These are phyloP conservation scores for Mucor irregularis DNA, from an alignment of 371 early-diverging fungal genomes.

Conservation along the genomic window DNA sequence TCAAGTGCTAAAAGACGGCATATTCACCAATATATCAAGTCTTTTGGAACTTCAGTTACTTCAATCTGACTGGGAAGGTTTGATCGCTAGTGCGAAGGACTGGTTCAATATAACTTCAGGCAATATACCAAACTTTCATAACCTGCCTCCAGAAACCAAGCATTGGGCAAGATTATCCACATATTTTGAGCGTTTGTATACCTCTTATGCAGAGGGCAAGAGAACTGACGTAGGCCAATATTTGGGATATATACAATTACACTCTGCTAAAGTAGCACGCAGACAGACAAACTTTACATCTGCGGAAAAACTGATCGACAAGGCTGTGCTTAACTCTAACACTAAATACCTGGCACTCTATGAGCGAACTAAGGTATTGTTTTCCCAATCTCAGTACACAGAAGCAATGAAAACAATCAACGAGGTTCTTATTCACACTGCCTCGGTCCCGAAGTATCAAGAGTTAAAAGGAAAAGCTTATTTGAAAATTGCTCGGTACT, in stretches of 20 bases:
- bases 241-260: conserved; percentile 12
- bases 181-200: conserved; percentile 11
- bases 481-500: conserved; percentile 25
- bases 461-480: conserved; percentile 30
- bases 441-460: conserved; percentile 3
- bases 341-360: conserved; percentile 24
- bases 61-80: conserved; percentile 10
- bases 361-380: conserved; percentile 27
- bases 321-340: conserved; percentile 4
- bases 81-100: conserved; percentile 17
- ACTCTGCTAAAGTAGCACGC: conserved; percentile 34
- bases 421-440: conserved; percentile 10
- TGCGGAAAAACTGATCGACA: conserved; percentile 21
- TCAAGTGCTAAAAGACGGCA: conserved; percentile 19
- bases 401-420: conserved; percentile 26
- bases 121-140: conserved; percentile 1
- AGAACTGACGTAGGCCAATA: not conserved
- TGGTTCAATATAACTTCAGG: conserved; percentile 10
- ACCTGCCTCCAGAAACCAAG: conserved; percentile 24
- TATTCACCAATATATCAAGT: conserved; percentile 16
- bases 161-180: conserved; percentile 28
- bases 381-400: conserved; percentile 11
- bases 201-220: not conserved
- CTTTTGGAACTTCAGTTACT: conserved; percentile 31
- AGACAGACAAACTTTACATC: conserved; percentile 26